phyloP scores from a whole-genome alignment of 345 rosid species.

The Mallotus nudiflorus region DNA sequence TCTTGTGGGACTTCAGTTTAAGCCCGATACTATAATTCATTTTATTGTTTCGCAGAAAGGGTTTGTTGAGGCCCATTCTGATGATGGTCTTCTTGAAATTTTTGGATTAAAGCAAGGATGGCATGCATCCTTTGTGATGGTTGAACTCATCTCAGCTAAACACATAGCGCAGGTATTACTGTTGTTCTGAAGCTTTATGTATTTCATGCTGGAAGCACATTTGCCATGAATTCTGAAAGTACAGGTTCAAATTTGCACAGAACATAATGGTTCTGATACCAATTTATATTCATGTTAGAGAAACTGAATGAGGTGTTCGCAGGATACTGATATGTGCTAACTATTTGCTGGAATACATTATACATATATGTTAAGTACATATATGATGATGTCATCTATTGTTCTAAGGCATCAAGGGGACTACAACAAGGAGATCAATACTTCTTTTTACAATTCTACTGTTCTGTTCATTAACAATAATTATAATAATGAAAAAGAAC shows the following conservation, averaged over 20 bases:
- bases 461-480: too few species aligned
- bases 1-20: conserved; percentile 8
- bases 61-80: conserved; percentile 90
- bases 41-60: conserved; percentile 57
- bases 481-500: too few species aligned
- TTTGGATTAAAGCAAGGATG: conserved; percentile 97
- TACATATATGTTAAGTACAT: too few species aligned
- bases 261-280: background rate
- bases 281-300: too few species aligned
- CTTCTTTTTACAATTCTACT: too few species aligned
- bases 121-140: conserved; percentile 99
- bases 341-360: too few species aligned
- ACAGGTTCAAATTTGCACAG: background rate
- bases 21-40: background rate
- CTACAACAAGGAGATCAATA: too few species aligned
- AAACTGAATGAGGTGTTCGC: background rate
- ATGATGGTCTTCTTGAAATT: conserved; percentile 92
- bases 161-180: conserved; percentile 91
- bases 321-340: background rate
- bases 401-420: too few species aligned
- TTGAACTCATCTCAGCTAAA: conserved; percentile 96
- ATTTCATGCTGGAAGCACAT: background rate
- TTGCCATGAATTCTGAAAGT: background rate
- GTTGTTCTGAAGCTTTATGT: background rate
- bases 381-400: too few species aligned